Base-by-base conservation (phyloP, 2,329 filamentous ascomycete species). In the Fusarium aywerte region DNA sequence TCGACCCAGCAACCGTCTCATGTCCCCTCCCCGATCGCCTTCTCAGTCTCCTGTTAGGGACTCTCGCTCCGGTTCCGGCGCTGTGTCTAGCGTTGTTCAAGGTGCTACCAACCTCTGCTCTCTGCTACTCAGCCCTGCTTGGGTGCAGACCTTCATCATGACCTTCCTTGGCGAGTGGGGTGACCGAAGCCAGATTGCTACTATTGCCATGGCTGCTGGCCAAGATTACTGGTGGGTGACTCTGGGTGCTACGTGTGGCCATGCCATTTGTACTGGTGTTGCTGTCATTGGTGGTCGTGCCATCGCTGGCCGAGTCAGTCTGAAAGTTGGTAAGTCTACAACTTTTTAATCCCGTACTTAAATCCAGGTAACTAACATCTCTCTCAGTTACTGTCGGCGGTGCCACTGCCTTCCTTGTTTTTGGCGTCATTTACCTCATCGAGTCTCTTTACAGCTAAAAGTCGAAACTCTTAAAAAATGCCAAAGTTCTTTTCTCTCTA, bases 221-320 rank as follows among this genome's bases (percentile, higher is more conserved):
- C 92, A 97, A 78, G 96, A 99, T 77, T 99, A 98, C 79, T 98
- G 95, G 95, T 97, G 93, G 92, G 96, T 99, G 33, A 97, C 93
- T 5, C 84, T 93, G 44, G 96, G 96, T 59, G 95, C 96, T 2
- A 87, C 96, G 33, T 84, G 87, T 44, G 96, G 96, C 11, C 96
- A 99, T 78, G 91, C 88, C 43, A 87, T 95, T 68, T 99, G 96
- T 82, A 98, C 96, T 8, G 90, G 92, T 44, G 90, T 93, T 21
- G 96, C 96, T 39, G 96, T 99, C 36, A 85, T 99, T 62, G 96
- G 96, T 40, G 96, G 96, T 12, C 87, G 93, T 73, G 95, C 96
- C 50, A 92, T 99, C 78, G 96, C 96, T 39, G 96, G 96, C 31
- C 90, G 87, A 76, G 96, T 99, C 69, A 98, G 95, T 82, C 88